phyloP scores from a whole-genome alignment of 176 grass and related monocot species.

The Panicum miliaceum region DNA sequence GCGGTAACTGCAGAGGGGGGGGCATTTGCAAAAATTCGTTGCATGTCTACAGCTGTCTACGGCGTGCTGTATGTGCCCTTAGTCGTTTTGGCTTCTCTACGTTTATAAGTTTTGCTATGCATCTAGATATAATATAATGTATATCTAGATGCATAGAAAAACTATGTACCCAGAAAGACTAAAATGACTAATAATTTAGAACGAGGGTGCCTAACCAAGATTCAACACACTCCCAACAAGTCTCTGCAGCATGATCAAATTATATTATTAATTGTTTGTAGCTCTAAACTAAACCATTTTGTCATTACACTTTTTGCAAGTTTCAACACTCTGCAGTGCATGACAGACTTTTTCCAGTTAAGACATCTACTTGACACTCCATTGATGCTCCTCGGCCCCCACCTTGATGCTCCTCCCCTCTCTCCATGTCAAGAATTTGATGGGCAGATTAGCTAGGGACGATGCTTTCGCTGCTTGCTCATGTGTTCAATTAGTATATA shows the following conservation, averaged over 20 bases:
- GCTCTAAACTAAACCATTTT: not conserved
- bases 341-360: not conserved
- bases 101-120: too few species aligned
- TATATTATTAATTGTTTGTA: not conserved
- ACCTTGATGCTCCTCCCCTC: slow-evolving; percentile 34
- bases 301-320: not conserved
- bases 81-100: too few species aligned
- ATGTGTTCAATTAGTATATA: not conserved
- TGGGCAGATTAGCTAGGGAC: not conserved
- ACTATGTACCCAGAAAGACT: too few species aligned
- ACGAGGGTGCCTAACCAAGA: too few species aligned
- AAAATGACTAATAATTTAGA: too few species aligned
- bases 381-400: not conserved
- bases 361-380: not conserved
- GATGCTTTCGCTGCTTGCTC: not conserved
- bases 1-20: too few species aligned
- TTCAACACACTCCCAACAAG: not conserved
- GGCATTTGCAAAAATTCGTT: too few species aligned
- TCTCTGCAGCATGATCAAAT: not conserved
- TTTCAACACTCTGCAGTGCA: not conserved
- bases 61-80: too few species aligned
- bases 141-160: too few species aligned
- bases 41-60: too few species aligned
- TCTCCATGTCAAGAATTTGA: slow-evolving; percentile 46
- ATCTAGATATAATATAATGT: too few species aligned